Base-by-base conservation (phyloP, 495 filamentous ascomycete species). In the Tuber melanosporum region DNA sequence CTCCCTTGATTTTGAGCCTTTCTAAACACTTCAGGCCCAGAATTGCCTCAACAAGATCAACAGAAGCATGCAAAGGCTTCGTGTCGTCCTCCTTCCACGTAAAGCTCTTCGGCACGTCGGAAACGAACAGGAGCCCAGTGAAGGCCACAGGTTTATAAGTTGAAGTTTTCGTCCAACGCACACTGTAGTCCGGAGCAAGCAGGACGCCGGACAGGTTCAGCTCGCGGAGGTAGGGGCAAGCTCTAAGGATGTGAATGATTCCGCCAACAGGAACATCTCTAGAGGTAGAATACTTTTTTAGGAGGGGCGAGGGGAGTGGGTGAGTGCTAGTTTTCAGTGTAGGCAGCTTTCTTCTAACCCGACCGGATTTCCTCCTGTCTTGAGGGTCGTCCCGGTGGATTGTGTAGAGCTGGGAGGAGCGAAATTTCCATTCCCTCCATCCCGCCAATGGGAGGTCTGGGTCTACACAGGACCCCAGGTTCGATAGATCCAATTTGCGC, bases 361-460 rank as follows among this genome's bases (percentile, higher is more conserved):
- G 47, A 76, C 44, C 2, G 79, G 79, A 62, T 83, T 75, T 57
- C 43, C 73, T 75, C 47, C 42, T 45, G 22, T 72, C 71, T 52
- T 1, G 26, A 20, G 72, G 26, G 52, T 82, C 79, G 9, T 82
- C 76, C 47, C 79, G 71, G 71, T 73, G 80, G 39, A 82, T 82
- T 20, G 80, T 82, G 57, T 79, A 80, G 19, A 82, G 74, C 22
- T 76, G 80, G 36, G 76, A 75, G 62, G 75, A 71, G 66, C 76
- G 73, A 57, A 83, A 84, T 71, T 84, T 84, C 83, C 83, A 84
- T 66, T 84, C 83, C 57, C 82, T 74, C 85, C 85, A 86, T 19
- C 83, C 81, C 32, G 83, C 84, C 57, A 79, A 49, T 14, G 77
- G 73, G 41, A 71, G 44, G 32, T 75, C 71, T 15, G 72, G 73